These are phyloP conservation scores for Anthracocystis setariae DNA, from an alignment of 1,284 basidiomycete species.

Conservation along the genomic window DNA sequence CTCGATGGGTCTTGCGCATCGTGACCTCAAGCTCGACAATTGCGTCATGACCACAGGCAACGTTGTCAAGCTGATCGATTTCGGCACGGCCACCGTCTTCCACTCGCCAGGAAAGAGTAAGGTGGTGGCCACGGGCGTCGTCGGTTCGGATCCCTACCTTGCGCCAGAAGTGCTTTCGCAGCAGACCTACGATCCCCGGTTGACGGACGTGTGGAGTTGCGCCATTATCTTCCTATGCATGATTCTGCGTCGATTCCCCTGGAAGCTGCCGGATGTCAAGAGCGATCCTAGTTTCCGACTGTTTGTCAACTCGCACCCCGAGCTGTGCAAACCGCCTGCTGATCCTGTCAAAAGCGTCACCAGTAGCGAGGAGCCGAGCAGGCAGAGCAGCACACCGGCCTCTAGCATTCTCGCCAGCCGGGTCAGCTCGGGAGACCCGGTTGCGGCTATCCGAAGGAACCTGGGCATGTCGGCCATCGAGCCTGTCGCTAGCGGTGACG, in stretches of 20 bases:
- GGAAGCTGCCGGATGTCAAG: constrained; percentile 97
- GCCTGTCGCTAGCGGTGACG: constrained; percentile 20
- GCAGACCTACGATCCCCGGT: constrained; percentile 89
- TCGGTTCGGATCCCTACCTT: constrained; percentile 97
- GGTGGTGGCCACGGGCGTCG: constrained; percentile 81
- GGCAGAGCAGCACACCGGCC: constrained; percentile 30
- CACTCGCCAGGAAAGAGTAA: constrained; percentile 83
- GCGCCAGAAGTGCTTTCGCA: constrained; percentile 90
- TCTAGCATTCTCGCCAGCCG: constrained; percentile 41
- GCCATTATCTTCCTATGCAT: constrained; percentile 99
- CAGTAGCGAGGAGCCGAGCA: constrained; percentile 24
- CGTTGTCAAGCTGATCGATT: constrained; percentile 98
- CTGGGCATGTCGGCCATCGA: constrained; percentile 35
- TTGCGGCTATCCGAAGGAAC: constrained; percentile 36
- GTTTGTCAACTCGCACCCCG: constrained; percentile 91
- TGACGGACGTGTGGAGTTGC: constrained; percentile 98
- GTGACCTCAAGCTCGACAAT: constrained; percentile 99
- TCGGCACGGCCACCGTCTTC: constrained; percentile 98
- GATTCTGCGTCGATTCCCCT: constrained; percentile 95
- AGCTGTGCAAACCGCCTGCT: constrained; percentile 72
- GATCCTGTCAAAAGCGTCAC: constrained; percentile 13
- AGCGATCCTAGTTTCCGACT: constrained; percentile 89
- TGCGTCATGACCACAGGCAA: constrained; percentile 96
- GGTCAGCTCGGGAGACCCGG: constrained; percentile 41
- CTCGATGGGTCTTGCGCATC: constrained; percentile 94